A percentile compares a stretch with the other conserved stretches of the same genome.
Conservation (phyloP, 2,329 filamentous ascomycete species). For the Penicillium sp. region DNA sequence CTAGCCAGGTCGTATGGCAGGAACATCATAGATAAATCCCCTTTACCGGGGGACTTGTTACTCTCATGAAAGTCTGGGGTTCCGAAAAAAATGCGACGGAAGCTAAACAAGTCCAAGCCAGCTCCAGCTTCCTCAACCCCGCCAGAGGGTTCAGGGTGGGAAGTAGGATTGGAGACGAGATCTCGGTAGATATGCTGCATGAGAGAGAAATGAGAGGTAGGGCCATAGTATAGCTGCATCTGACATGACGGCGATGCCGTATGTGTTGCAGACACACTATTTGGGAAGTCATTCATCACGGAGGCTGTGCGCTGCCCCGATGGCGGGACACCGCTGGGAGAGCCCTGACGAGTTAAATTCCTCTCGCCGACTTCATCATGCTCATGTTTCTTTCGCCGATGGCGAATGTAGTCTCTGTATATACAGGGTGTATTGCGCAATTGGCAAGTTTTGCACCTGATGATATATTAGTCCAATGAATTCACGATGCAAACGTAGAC, state of each 20-base stretch:
- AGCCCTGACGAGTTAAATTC: constrained; percentile 12
- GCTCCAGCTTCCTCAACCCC: constrained; percentile 41
- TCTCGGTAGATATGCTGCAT: constrained; percentile 42
- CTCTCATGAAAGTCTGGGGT: constrained; percentile 41
- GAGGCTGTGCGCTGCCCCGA: constrained; percentile 20
- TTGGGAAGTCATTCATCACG: constrained; percentile 36
- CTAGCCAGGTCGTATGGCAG: constrained; percentile 42
- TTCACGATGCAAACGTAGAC: neutral
- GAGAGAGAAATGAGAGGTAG: constrained; percentile 50
- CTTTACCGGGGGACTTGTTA: constrained; percentile 22
- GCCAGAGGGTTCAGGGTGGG: constrained; percentile 24
- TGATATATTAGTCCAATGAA: neutral
- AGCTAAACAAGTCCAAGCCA: constrained; percentile 42
- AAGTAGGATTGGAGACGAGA: constrained; percentile 26
- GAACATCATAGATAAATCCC: constrained; percentile 36
- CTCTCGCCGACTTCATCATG: constrained; percentile 17
- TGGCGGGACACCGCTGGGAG: constrained; percentile 18
- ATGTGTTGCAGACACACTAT: constrained; percentile 51
- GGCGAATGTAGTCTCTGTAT: constrained; percentile 41
- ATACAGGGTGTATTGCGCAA: constrained; percentile 34
- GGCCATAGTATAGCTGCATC: constrained; percentile 50
- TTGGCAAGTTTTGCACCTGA: constrained; percentile 39
- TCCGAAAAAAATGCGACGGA: constrained; percentile 42
- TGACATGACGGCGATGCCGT: constrained; percentile 47
- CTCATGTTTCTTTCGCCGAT: constrained; percentile 37